phyloP scores from a whole-genome alignment of 2,329 filamentous ascomycete genomes.

The Penicillium sp. region DNA sequence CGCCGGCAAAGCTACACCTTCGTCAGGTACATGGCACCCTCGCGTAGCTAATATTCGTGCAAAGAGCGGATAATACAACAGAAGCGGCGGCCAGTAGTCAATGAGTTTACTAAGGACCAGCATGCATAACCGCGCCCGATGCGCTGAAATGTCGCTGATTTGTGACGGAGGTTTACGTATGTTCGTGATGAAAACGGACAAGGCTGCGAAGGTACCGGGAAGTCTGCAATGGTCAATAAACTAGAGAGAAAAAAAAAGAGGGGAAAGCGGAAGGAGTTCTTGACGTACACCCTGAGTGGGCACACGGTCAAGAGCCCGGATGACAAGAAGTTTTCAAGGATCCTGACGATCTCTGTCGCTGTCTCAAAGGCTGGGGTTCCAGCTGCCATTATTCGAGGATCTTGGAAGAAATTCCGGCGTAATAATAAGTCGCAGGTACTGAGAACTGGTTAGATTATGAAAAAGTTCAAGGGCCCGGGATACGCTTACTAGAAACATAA shows the following conservation, averaged over 20 bases:
- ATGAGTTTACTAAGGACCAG: conserved; percentile 7
- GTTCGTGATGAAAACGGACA: not conserved
- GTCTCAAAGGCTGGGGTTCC: conserved; percentile 10
- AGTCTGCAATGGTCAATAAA: not conserved
- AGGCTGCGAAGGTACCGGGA: not conserved
- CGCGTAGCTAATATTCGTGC: conserved; percentile 4
- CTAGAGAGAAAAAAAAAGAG: not conserved
- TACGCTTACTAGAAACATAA: not conserved
- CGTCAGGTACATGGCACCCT: conserved; percentile 7
- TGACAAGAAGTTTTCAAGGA: conserved; percentile 14
- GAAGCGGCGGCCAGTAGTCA: conserved; percentile 12
- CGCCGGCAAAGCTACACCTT: not conserved
- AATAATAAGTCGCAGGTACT: not conserved
- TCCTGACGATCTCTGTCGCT: conserved; percentile 16
- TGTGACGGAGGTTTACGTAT: conserved; percentile 1
- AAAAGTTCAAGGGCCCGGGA: too few relatives aligned
- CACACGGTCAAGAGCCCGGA: conserved; percentile 4
- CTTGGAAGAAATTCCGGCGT: conserved; percentile 7
- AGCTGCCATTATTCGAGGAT: conserved; percentile 1
- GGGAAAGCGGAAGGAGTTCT: not conserved
- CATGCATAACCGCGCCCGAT: conserved; percentile 19
- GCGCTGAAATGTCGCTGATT: conserved; percentile 7
- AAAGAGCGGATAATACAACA: conserved; percentile 15
- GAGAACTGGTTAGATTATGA: not conserved
- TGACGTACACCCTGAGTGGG: not conserved